Evolutionary conservation across 495 filamentous ascomycete species (phyloP).

Genomic region (Penicillium nucicola): DNA sequence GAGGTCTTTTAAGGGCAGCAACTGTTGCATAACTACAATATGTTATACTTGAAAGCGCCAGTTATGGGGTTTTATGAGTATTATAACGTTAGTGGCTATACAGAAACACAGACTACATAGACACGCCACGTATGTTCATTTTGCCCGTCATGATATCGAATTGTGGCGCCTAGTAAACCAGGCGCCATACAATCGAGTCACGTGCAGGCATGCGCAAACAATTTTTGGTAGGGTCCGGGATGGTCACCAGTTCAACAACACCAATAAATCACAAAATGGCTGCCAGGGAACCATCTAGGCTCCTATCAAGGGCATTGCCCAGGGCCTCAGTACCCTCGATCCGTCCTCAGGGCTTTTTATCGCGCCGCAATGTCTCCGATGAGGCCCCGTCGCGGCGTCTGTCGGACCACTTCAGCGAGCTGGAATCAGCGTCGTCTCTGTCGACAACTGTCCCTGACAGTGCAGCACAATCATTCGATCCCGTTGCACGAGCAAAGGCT

Average conservation of each 20-base stretch:
- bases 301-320: slow-evolving; percentile 41
- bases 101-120: too few species aligned
- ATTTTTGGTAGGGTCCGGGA: slow-evolving; percentile 30
- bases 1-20: too few species aligned
- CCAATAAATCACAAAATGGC: slow-evolving; percentile 33
- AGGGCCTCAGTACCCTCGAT: slow-evolving; percentile 33
- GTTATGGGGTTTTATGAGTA: too few species aligned
- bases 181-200: slow-evolving; percentile 3
- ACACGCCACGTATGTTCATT: too few species aligned
- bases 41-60: too few species aligned
- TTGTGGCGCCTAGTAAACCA: slow-evolving; percentile 11
- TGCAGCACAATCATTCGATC: slow-evolving; percentile 51
- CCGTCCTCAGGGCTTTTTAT: slow-evolving; percentile 32
- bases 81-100: too few species aligned
- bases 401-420: slow-evolving; percentile 31
- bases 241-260: slow-evolving; percentile 13
- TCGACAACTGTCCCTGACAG: slow-evolving; percentile 21
- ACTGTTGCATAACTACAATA: too few species aligned
- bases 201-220: slow-evolving; percentile 29
- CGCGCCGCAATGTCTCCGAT: slow-evolving; percentile 48
- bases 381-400: slow-evolving; percentile 34
- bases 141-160: too few species aligned
- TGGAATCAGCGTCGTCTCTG: slow-evolving; percentile 39
- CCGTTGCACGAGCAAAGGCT: slow-evolving; percentile 47
- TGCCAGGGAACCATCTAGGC: slow-evolving; percentile 40